Evolutionary conservation across 331 rosid species (phyloP).

Genomic region (Erythrophleum ivorense): DNA sequence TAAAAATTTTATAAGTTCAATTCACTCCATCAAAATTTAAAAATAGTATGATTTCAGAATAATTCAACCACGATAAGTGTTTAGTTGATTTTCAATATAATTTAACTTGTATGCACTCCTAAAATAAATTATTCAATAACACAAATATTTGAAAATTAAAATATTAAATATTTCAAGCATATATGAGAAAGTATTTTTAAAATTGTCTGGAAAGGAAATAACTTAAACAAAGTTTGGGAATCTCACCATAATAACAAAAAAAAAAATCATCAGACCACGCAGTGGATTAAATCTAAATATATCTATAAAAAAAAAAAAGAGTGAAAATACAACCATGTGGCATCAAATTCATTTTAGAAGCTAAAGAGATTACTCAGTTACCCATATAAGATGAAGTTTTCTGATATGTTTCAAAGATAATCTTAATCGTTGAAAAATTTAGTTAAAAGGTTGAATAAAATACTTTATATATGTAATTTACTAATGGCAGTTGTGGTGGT

Average conservation of each 20-base stretch:
- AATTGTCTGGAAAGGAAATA: no score
- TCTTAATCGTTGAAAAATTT: not conserved
- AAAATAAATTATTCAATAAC: no score
- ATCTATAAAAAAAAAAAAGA: not conserved
- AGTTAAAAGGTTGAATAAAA: not conserved
- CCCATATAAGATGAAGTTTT: not conserved
- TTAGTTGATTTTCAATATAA: not conserved
- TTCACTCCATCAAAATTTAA: no score
- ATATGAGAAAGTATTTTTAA: no score
- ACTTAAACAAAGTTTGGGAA: no score
- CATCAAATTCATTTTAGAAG: constrained; percentile 2
- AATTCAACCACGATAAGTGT: constrained; percentile 6
- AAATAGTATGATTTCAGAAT: no score
- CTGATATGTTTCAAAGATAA: not conserved
- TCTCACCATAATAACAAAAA: no score
- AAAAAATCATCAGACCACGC: not conserved
- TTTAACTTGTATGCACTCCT: not conserved
- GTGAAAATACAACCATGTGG: not conserved
- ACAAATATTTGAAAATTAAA: no score
- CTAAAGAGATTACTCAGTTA: not conserved
- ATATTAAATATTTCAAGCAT: no score
- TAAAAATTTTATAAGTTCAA: no score
- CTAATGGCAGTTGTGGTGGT: not conserved
- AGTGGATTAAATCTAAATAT: not conserved
- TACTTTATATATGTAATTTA: not conserved